Evolutionary conservation across 2,329 filamentous ascomycete genomes (phyloP), one percentile per base, ranked within the genome.

Genomic region (Chalaropsis ovoidea): DNA sequence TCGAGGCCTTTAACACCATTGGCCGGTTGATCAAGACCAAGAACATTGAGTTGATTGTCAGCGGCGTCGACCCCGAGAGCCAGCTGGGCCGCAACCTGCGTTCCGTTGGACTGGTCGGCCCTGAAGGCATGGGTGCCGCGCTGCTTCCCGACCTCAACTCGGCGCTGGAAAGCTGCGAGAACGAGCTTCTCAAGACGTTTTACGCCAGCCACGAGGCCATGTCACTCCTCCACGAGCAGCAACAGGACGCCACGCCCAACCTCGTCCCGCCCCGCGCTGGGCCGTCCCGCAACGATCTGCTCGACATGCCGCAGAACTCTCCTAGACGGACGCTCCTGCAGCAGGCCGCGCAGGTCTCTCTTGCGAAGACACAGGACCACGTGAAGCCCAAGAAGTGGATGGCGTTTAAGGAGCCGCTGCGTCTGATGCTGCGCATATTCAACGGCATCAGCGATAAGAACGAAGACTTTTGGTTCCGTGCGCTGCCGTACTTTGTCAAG

Each of bases 381-480:
- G 63, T 65, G 8, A 87, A 88, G 68, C 78, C 83, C 41, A 84
- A 87, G 68, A 88, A 86, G 72, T 97, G 92, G 88, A 86, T 88
- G 71, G 85, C 86, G 70, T 95, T 96, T 74, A 89, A 89, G 69
- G 91, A 96, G 73, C 94, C 94, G 0, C 82, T 97, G 7, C 88
- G 90, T 1, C 84, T 99, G 60, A 90, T 99, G 75, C 81, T 99
- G 27, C 93, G 96, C 73, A 90, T 94, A n/a, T 97, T 99, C 77
- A 88, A 94, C 72, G 89, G 90, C 56, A 79, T 96, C 13, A 95
- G 89, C 63, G 79, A 85, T 63, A 86, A 89, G 74, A 94, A 93
- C 72, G 91, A 96, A 74, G 92, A 96, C 74, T 97, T 97, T 73
- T 99, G 94, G 94, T 93, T 92, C 75, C 84, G 84, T 1, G 86